Percentiles rank a stretch among this genome's conserved stretches.
These are phyloP conservation scores for Microcyclospora pomicola DNA, from an alignment of 2,329 filamentous ascomycete genomes.

Conservation along the genomic window DNA sequence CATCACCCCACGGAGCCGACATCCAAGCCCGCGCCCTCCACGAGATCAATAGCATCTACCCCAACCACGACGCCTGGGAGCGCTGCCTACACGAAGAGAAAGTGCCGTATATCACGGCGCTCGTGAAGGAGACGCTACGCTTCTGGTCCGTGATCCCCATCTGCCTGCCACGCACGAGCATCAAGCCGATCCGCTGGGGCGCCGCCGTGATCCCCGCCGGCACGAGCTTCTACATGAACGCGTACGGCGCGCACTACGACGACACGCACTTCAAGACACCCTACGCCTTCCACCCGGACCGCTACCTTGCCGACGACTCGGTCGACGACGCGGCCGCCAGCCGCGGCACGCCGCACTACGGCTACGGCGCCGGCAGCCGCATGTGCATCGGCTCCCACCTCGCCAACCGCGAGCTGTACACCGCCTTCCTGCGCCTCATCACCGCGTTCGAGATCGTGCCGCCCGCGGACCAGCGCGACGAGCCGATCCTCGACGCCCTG, in stretches of 20 bases:
- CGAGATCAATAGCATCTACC: constrained; percentile 59
- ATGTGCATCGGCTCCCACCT: constrained; percentile 29
- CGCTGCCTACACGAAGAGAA: constrained; percentile 60
- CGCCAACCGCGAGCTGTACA: constrained; percentile 29
- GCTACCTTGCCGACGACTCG: constrained; percentile 45
- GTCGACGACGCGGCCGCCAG: constrained; percentile 25
- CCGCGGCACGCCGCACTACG: constrained; percentile 35
- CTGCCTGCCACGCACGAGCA: constrained; percentile 57
- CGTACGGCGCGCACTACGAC: constrained; percentile 64
- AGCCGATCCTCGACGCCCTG: constrained; percentile 31
- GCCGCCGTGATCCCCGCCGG: constrained; percentile 55
- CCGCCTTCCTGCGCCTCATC: constrained; percentile 36
- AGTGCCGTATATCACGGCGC: constrained; percentile 59
- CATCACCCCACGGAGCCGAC: constrained; percentile 50
- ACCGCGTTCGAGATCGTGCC: constrained; percentile 33
- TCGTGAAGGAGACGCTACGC: constrained; percentile 65
- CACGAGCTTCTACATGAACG: constrained; percentile 70
- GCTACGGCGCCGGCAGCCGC: constrained; percentile 31
- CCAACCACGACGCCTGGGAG: constrained; percentile 62
- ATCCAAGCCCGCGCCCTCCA: constrained; percentile 57
- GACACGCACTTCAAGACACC: constrained; percentile 52
- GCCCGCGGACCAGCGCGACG: constrained; percentile 26
- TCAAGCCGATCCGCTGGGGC: constrained; percentile 58
- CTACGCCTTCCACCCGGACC: constrained; percentile 51
- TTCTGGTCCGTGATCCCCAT: constrained; percentile 73